These are phyloP conservation scores for Mycena crocata DNA, from an alignment of 768 basidiomycete species.

Conservation along the genomic window DNA sequence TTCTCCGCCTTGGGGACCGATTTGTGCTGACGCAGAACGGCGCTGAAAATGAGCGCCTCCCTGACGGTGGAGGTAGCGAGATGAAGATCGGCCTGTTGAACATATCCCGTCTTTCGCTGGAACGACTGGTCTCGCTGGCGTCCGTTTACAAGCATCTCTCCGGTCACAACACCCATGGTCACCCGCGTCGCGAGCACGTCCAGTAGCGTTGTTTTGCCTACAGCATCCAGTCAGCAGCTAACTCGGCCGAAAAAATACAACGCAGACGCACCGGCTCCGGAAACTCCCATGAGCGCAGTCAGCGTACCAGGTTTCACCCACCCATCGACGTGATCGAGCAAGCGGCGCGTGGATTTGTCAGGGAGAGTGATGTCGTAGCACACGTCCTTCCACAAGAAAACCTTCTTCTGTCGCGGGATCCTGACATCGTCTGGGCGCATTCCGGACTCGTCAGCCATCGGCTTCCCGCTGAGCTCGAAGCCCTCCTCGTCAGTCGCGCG, in stretches of 20 bases:
- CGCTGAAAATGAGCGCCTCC: constrained; percentile 59
- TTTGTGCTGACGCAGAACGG: constrained; percentile 58
- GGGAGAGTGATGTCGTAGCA: constrained; percentile 52
- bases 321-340: constrained; percentile 60
- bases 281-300: constrained; percentile 58
- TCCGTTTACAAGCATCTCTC: constrained; percentile 58
- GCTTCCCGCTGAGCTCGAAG: constrained; percentile 39
- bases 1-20: constrained; percentile 53
- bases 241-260: too few species aligned
- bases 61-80: constrained; percentile 63
- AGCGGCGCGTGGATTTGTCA: constrained; percentile 33
- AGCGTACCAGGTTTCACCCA: constrained; percentile 63
- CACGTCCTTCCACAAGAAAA: constrained; percentile 60
- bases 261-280: constrained; percentile 20
- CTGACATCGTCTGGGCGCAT: constrained; percentile 25
- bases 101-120: constrained; percentile 58
- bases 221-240: not conserved
- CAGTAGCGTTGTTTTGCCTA: constrained; percentile 52
- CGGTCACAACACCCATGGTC: constrained; percentile 60
- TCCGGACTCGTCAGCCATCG: constrained; percentile 28
- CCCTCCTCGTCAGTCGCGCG: constrained; percentile 44
- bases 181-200: constrained; percentile 61
- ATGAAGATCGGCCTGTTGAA: constrained; percentile 61
- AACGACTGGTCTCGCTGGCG: constrained; percentile 48
- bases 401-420: constrained; percentile 36